These are phyloP conservation scores for Rhizoctonia solani DNA, from an alignment of 1,284 basidiomycete genomes.

Conservation along the genomic window DNA sequence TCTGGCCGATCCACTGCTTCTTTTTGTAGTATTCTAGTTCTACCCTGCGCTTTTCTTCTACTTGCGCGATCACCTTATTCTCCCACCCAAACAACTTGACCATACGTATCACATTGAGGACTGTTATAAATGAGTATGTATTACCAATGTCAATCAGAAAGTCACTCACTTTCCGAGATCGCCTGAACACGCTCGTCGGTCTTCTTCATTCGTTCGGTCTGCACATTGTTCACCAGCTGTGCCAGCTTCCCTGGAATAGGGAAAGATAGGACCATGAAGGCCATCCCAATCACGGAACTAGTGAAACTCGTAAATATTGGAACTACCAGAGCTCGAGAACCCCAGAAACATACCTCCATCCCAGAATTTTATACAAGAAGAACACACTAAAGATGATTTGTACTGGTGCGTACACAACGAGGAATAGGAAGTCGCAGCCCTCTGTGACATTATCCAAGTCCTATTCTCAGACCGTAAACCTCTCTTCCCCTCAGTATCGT, in stretches of 20 bases:
- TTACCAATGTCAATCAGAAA: slow-evolving; percentile 37
- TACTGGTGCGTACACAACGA: slow-evolving; percentile 30
- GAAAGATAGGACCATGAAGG: slow-evolving; percentile 22
- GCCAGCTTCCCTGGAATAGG: slow-evolving; percentile 28
- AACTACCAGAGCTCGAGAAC: slow-evolving; percentile 10
- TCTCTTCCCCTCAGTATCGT: background rate
- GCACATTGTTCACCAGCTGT: slow-evolving; percentile 39
- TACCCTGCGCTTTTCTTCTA: slow-evolving; percentile 34
- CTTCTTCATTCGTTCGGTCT: slow-evolving; percentile 42
- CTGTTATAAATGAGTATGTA: slow-evolving; percentile 4
- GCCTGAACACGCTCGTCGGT: slow-evolving; percentile 30
- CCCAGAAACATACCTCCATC: slow-evolving; percentile 33
- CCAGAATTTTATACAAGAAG: slow-evolving; percentile 36
- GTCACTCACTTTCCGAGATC: slow-evolving; percentile 19
- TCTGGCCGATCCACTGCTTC: slow-evolving; percentile 49
- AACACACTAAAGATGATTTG: slow-evolving; percentile 19
- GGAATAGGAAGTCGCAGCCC: slow-evolving; percentile 35
- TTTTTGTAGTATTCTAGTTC: slow-evolving; percentile 47
- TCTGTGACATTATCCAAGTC: background rate
- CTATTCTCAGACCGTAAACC: background rate
- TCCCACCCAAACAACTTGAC: slow-evolving; percentile 39
- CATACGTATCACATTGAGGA: slow-evolving; percentile 39
- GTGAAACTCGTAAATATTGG: background rate
- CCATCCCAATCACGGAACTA: slow-evolving; percentile 35
- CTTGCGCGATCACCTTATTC: slow-evolving; percentile 29